Conservation (phyloP, 2,329 filamentous ascomycete genomes). For the Neoascochyta sp. region DNA sequence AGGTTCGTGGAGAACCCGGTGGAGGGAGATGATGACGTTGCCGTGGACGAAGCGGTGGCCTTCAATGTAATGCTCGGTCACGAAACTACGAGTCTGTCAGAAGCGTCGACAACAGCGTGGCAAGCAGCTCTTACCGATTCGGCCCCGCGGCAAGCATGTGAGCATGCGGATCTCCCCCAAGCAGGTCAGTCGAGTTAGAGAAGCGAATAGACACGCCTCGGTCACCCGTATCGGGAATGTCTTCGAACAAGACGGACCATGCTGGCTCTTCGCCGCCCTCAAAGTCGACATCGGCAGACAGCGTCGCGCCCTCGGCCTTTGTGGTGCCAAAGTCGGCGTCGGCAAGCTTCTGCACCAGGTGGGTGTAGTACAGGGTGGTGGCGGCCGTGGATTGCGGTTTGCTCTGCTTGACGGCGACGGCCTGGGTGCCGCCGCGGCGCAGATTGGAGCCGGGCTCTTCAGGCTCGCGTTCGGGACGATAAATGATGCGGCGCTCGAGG, state of each 20-base stretch:
- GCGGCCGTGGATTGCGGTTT: constrained; percentile 40
- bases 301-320: constrained; percentile 6
- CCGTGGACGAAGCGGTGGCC: constrained; percentile 57
- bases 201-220: constrained; percentile 53
- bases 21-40: constrained; percentile 55
- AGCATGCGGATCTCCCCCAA: constrained; percentile 48
- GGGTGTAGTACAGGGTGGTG: constrained; percentile 53
- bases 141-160: constrained; percentile 51
- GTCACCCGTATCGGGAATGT: constrained; percentile 49
- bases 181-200: constrained; percentile 48
- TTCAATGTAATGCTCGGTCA: constrained; percentile 55
- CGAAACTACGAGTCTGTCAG: constrained; percentile 45
- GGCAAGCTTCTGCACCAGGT: constrained; percentile 46
- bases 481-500: constrained; percentile 56
- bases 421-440: constrained; percentile 38
- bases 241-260: constrained; percentile 42
- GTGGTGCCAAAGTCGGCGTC: constrained; percentile 35
- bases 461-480: constrained; percentile 52
- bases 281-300: constrained; percentile 21
- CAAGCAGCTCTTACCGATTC: constrained; percentile 46
- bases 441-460: constrained; percentile 38
- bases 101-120: constrained; percentile 1
- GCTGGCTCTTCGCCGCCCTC: constrained; percentile 22
- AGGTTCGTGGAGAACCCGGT: constrained; percentile 52
- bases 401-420: constrained; percentile 25